Evolutionary conservation across 306 rosid species (phyloP), one percentile per base, ranked within the genome.

Genomic region (Gillenia trifoliata): DNA sequence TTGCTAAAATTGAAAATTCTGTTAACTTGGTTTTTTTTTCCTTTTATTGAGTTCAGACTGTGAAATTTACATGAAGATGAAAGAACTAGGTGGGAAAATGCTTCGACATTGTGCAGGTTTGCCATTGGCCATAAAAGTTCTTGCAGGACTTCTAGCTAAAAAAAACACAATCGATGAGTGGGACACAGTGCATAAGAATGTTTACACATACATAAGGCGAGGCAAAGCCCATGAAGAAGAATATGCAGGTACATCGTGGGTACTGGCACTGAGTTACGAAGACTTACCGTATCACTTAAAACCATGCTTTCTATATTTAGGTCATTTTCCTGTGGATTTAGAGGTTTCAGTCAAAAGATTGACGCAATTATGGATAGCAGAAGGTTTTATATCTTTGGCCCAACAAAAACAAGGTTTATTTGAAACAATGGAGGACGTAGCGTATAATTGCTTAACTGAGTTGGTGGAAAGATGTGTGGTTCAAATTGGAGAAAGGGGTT

Each of bases 221-320:
- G 57, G 71, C 5, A 28, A 16, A 4, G 59, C 17, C 17, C 40
- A 26, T 28, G 72, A 28, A 8, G 5, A 4, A 8, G 19, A 11
- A 17, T 26, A 26, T 25, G 28, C 33, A n/a, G 63, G 68, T 0
- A 50, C 11, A 63, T 12, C 33, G 26, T 70, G 73, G 28, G 7
- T 77, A 5, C 36, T 70, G 71, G 81, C 65, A 30, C 36, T 71
- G 34, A 77, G 72, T 25, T 63, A 77, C 8, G 54, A 63, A 6
- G 17, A 26, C 33, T 55, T 77, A 11, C 76, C 77, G 0, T 36
- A 22, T 41, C 8, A 31, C 19, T 52, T 62, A 56, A 77, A 55
- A 30, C 76, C 38, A 13, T 71, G 76, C 15, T 62, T 71, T 16
- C 20, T 77, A 2, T 52, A 49, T 62, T 52, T 70, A 15, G 26